Base-by-base conservation (phyloP, 2,329 filamentous ascomycete species). In the Chaetomiaceae sp. region DNA sequence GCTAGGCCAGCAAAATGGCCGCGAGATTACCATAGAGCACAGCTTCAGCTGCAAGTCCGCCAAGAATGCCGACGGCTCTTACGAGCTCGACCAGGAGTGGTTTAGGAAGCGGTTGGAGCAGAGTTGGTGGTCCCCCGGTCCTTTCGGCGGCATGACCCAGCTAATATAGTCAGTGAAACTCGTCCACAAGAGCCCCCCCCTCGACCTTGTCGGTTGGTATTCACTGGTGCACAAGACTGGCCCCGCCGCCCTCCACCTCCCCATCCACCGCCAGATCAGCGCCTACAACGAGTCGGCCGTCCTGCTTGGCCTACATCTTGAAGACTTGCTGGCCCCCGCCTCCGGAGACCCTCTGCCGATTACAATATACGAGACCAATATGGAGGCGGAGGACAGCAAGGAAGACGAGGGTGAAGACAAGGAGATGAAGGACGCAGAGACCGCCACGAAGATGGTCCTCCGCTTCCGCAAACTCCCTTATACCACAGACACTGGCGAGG, bases 121-220 rank as follows among this genome's bases (percentile, higher is more conserved):
- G 69, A 95, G 90, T 95, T 69, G 62, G 86, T 73, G 14, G n/a
- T n/a, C n/a, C n/a, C n/a, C 14, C 42, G 3, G 3, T 6, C 23
- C 6, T 5, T 3, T 18, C 25, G 25, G 2, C 9, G 8, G 6
- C 8, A 3, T 14, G n/a, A 20, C 14, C 18, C 8, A 18, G 23
- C 58, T 58, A 45, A 62, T 44, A 18, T 10, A 18, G 10, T 14
- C 59, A 95, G 90, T 95, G 81, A 89, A 86, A 71, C 84, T 86
- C 59, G 92, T 96, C 4, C 89, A 96, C 73, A 94, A 91, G 69
- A 80, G 81, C 48, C 89, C 90, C 6, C 77, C 84, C 25, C 84
- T 97, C 45, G 88, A 91, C 60, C 78, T 97, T 48, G 90, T 97
- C 45, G 94, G 91, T 63, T 96, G 90, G 89, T 96, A 92, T 72